Base-by-base conservation (phyloP, 805 yeast genomes). In the Saccharomycopsis capsularis region DNA sequence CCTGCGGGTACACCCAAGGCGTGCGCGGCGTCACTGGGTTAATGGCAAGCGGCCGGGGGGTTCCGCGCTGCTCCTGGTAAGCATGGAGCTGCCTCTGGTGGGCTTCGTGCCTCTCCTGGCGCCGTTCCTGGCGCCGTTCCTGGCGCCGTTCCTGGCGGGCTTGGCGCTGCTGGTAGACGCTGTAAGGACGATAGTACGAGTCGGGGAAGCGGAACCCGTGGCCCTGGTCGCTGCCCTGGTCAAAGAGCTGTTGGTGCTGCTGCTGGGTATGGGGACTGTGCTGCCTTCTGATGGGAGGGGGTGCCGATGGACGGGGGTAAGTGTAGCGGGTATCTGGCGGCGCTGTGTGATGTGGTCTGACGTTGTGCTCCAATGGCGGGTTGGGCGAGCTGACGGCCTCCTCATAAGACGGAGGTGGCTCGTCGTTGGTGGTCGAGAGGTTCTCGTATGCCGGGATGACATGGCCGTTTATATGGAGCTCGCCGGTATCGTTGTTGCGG, bases 1-100 rank as follows among this genome's bases (percentile, higher is more conserved):
- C 72, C 2, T 55, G 62, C 0, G 95, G 95, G 57, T 84, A 87
- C 43, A 63, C 62, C 78, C 85, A 83, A 0, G 90, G 85, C 71
- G 68, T 48, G n/a, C 44, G 15, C 3, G 44, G 34, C 23, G 18
- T 25, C 22, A 47, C 44, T 16, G 53, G 60, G 38, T 42, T 42
- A 16, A 21, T 27, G 16, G n/a, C n/a, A n/a, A n/a, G n/a, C n/a
- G n/a, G n/a, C n/a, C n/a, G n/a, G n/a, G n/a, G n/a, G n/a, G n/a
- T n/a, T n/a, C n/a, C n/a, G n/a, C n/a, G 55, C 55, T 16, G 58
- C 37, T n/a, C n/a, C 32, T 18, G 44, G 41, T 38, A n/a, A n/a
- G n/a, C n/a, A n/a, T n/a, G n/a, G 29, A 47, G 47, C 30, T 42
- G 40, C 13, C 30, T 46, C 1, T 49, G 43, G 4, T 15, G 36